phyloP scores from a whole-genome alignment of 805 yeast species.

The Dipodascopsis uninucleata region DNA sequence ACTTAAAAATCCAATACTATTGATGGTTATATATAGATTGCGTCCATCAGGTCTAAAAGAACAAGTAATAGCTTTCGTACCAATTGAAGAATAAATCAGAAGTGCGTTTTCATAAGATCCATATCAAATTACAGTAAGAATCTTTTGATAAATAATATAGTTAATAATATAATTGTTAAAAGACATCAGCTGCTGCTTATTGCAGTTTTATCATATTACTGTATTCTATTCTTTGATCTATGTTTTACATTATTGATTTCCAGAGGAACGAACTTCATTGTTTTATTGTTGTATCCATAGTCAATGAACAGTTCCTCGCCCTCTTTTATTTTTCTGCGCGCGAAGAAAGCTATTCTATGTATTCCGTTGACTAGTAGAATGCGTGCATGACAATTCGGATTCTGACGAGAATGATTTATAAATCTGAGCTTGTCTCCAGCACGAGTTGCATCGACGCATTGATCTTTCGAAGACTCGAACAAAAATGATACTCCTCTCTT shows the following conservation, averaged over 20 bases:
- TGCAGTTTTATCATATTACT: background rate
- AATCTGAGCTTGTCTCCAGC: constrained; percentile 25
- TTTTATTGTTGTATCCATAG: constrained; percentile 25
- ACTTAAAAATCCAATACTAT: no score
- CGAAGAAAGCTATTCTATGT: constrained; percentile 24
- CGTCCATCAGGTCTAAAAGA: no score
- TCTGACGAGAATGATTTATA: constrained; percentile 24
- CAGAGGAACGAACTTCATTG: constrained; percentile 25
- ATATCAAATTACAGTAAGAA: no score
- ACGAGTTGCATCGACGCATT: constrained; percentile 25
- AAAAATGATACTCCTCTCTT: constrained; percentile 25
- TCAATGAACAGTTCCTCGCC: constrained; percentile 27
- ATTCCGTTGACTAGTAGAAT: constrained; percentile 23
- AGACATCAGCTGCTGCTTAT: no score
- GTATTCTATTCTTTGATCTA: background rate
- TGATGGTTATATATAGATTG: no score
- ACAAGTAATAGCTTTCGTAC: no score
- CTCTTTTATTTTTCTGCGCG: constrained; percentile 17
- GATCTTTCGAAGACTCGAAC: constrained; percentile 24
- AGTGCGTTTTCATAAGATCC: no score
- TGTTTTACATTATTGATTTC: constrained; percentile 4
- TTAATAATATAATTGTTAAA: no score
- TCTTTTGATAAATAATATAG: no score
- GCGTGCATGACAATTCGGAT: constrained; percentile 25
- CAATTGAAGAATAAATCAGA: no score